Base-by-base conservation (phyloP, 371 early-diverging fungal species). In the Circinella umbellata region DNA sequence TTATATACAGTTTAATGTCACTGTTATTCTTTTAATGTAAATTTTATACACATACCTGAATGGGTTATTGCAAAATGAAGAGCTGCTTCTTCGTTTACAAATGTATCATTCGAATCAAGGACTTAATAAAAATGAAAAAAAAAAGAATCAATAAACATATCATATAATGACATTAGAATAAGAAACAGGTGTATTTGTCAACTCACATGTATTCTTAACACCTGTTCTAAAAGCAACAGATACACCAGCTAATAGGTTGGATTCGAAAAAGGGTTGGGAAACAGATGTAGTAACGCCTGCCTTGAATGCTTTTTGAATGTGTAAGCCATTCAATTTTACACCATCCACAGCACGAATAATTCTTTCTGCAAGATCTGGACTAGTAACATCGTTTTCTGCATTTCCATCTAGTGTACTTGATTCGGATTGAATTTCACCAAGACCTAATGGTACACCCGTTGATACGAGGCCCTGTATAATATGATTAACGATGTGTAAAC, bases 51-150 rank as follows among this genome's bases (percentile, higher is more conserved):
- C 36, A 68, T 76, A 71, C 74, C 76, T 5, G 55, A n/a, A 63
- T 78, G 69, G 35, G 82, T 79, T 68, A 86, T 76, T 3, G 76
- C 73, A 59, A 87, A 86, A 64, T 89, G 86, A 4, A 93, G 73
- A 8, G 90, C 90, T 10, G 87, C 86, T 66, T 88, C 87, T 53
- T 87, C 84, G 66, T 85, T 82, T 67, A 91, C 64, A 57, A 93
- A 68, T 0, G 86, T 80, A 42, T 82, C 83, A 42, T 77, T 71
- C 34, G 73, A 67, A 70, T 81, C 83, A 38, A 85, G 69, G 2
- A 82, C 66, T 79, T 27, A 27, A 1, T 27, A 42, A 34, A 8
- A 27, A 10, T 37, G 36, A 38, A 61, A n/a, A 7, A 38, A 61
- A n/a, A 7, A 53, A 5, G 51, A 42, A 49, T 57, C 5, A 47